Conservation (phyloP, 371 early-diverging fungal genomes). For the Thermomucor indicae-seudaticae region DNA sequence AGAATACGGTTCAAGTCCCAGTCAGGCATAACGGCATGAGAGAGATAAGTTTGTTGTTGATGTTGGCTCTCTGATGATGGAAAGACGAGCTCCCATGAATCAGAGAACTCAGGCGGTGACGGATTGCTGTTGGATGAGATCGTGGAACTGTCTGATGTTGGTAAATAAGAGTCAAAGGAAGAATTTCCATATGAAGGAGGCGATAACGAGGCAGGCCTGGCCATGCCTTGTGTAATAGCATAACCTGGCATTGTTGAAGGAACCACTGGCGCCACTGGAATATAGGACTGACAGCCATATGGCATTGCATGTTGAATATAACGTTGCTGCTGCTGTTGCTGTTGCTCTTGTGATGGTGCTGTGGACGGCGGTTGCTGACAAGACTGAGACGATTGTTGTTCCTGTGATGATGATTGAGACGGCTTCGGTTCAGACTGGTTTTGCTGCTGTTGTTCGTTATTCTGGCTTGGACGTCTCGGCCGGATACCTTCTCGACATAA, state of each 20-base stretch:
- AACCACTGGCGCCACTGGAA: too few species aligned
- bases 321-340: constrained; percentile 1
- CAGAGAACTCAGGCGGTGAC: constrained; percentile 23
- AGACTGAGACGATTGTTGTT: neutral
- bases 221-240: neutral
- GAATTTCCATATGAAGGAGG: constrained; percentile 9
- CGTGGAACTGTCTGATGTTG: constrained; percentile 8
- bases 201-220: constrained; percentile 5
- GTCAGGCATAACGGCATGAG: constrained; percentile 38
- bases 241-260: neutral
- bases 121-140: constrained; percentile 24
- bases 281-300: too few species aligned
- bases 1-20: constrained; percentile 31
- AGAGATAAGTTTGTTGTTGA: constrained; percentile 23
- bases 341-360: neutral
- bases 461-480: constrained; percentile 2
- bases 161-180: constrained; percentile 1
- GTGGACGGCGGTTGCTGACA: neutral
- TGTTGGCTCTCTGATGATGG: constrained; percentile 6
- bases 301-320: too few species aligned
- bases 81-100: constrained; percentile 22
- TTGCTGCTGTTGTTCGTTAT: neutral
- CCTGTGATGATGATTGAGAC: neutral
- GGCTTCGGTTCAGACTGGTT: too few species aligned
- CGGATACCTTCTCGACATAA: constrained; percentile 12